A percentile compares a stretch with the other conserved stretches of the same genome.
These are phyloP conservation scores for Ogataea naganishii DNA, from an alignment of 805 yeast genomes.

Conservation along the genomic window DNA sequence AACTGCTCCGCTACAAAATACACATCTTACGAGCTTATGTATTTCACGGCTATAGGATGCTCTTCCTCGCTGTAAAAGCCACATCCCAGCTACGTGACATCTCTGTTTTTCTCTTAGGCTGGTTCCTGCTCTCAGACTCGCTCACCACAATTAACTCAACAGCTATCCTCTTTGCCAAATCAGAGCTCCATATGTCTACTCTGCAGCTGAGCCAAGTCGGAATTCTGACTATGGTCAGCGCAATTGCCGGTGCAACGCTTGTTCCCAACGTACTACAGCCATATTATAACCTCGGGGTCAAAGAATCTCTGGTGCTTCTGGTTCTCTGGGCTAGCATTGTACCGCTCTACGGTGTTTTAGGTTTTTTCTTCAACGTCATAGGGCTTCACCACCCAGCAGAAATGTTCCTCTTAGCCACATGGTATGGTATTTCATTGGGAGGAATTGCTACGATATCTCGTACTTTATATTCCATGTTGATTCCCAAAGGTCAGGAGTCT, in stretches of 20 bases:
- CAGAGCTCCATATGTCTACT: slow-evolving; percentile 62
- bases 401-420: slow-evolving; percentile 58
- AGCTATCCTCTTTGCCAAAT: slow-evolving; percentile 66
- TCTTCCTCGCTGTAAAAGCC: slow-evolving; percentile 46
- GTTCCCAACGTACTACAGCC: slow-evolving; percentile 39
- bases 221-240: slow-evolving; percentile 55
- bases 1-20: slow-evolving; percentile 7
- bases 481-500: slow-evolving; percentile 69
- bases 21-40: slow-evolving; percentile 25
- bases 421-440: slow-evolving; percentile 74
- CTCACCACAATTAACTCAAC: slow-evolving; percentile 73
- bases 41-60: slow-evolving; percentile 54
- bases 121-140: slow-evolving; percentile 74
- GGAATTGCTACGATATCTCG: slow-evolving; percentile 65
- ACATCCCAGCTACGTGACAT: slow-evolving; percentile 58
- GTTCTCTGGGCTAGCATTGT: slow-evolving; percentile 56
- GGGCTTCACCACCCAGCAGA: slow-evolving; percentile 61
- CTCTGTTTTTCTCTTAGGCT: slow-evolving; percentile 54
- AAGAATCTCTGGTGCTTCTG: slow-evolving; percentile 39
- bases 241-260: slow-evolving; percentile 55
- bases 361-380: slow-evolving; percentile 43
- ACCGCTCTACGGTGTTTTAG: slow-evolving; percentile 65
- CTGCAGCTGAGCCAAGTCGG: slow-evolving; percentile 58
- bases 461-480: slow-evolving; percentile 56
- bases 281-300: slow-evolving; percentile 32